A percentile compares a stretch with the other conserved stretches of the same genome.
Conservation (phyloP, 495 filamentous ascomycete genomes). For the Aspergillus affinis region DNA sequence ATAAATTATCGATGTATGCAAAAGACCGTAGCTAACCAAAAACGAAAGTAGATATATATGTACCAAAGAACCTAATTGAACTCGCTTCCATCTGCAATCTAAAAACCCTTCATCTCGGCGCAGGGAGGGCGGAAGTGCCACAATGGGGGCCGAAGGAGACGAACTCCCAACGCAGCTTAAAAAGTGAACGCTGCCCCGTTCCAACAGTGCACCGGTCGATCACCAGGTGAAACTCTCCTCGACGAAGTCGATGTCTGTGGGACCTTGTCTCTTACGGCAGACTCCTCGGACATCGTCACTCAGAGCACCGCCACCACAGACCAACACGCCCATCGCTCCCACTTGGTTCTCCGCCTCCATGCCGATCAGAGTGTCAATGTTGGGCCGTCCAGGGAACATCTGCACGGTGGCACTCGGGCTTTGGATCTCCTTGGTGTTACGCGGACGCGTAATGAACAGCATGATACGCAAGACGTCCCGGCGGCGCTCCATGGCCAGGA, state of each 20-base stretch:
- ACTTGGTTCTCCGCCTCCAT: slow-evolving; percentile 75
- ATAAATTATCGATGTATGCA: not conserved
- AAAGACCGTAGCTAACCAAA: not conserved
- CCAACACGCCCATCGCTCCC: slow-evolving; percentile 86
- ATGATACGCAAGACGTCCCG: slow-evolving; percentile 78
- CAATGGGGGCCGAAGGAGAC: not conserved
- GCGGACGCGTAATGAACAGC: slow-evolving; percentile 83
- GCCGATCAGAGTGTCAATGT: slow-evolving; percentile 70
- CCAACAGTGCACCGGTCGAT: not conserved
- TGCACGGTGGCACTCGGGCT: slow-evolving; percentile 72
- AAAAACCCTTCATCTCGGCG: not conserved
- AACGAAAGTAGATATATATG: slow-evolving; percentile 9
- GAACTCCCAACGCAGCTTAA: not conserved
- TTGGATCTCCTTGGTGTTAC: slow-evolving; percentile 67
- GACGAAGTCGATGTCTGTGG: slow-evolving; percentile 71
- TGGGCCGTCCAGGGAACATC: slow-evolving; percentile 81
- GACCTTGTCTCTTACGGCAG: slow-evolving; percentile 63
- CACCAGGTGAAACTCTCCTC: slow-evolving; percentile 93
- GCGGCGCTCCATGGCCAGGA: slow-evolving; percentile 74
- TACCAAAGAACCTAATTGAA: slow-evolving; percentile 9
- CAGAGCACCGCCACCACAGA: slow-evolving; percentile 82
- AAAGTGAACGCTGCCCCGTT: not conserved
- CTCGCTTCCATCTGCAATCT: not conserved
- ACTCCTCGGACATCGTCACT: slow-evolving; percentile 81
- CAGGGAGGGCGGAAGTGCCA: too few relatives aligned